These are phyloP conservation scores for Jaltomata sinuosa DNA, from an alignment of 257 asterid genomes.

Conservation along the genomic window DNA sequence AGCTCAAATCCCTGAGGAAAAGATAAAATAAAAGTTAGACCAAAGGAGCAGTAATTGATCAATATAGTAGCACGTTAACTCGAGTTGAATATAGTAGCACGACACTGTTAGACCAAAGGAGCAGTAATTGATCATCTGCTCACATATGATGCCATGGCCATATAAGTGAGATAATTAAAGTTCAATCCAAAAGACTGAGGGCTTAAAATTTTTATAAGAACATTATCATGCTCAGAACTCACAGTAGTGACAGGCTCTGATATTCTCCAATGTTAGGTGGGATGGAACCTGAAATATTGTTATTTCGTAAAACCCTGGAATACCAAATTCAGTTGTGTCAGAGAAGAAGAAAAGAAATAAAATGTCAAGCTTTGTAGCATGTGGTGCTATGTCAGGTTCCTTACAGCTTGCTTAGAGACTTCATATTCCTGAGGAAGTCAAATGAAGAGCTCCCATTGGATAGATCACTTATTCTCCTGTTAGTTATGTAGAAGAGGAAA, in stretches of 20 bases:
- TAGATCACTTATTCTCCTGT: constrained; percentile 79
- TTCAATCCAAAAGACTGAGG: neutral
- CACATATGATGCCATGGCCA: neutral
- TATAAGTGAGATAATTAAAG: neutral
- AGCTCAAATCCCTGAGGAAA: constrained; percentile 79
- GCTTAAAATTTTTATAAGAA: neutral
- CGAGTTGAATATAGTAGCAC: neutral
- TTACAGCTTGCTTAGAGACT: constrained; percentile 49
- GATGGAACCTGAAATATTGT: constrained; percentile 62
- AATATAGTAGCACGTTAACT: neutral
- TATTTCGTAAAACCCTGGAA: constrained; percentile 66
- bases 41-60: neutral
- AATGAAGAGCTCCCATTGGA: constrained; percentile 63
- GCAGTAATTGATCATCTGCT: too few species aligned
- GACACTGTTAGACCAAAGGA: neutral
- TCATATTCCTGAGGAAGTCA: constrained; percentile 47
- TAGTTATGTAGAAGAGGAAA: neutral
- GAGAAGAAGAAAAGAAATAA: neutral
- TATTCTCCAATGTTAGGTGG: constrained; percentile 50
- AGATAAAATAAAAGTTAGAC: neutral
- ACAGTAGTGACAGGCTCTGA: constrained; percentile 45
- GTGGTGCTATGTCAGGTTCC: constrained; percentile 6
- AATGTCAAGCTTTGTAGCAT: neutral
- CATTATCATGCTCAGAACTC: constrained; percentile 16
- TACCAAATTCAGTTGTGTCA: neutral